Conservation (phyloP, 2,329 filamentous ascomycete genomes). For the Sporothrix mexicana region DNA sequence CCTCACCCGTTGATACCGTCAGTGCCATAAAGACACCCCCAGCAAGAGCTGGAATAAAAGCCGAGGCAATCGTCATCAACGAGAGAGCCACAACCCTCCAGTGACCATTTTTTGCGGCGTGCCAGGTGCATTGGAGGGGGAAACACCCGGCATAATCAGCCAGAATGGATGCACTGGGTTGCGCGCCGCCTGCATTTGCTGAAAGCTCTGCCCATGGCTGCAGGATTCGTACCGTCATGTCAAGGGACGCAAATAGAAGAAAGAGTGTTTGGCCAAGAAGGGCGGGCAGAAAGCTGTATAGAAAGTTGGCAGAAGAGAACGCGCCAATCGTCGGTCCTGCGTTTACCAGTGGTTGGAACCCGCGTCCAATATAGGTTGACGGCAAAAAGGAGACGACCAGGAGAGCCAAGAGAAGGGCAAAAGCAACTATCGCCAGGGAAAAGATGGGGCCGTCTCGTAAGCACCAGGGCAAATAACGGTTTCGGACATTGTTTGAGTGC, state of each 20-base stretch:
- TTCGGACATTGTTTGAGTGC: conserved; percentile 59
- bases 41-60: conserved; percentile 69
- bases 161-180: conserved; percentile 68
- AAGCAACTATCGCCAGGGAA: conserved; percentile 65
- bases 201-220: conserved; percentile 72
- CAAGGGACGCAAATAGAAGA: conserved; percentile 69
- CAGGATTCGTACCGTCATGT: conserved; percentile 68
- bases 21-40: conserved; percentile 78
- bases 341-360: conserved; percentile 73
- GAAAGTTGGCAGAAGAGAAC: conserved; percentile 86
- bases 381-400: conserved; percentile 80
- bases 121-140: conserved; percentile 64
- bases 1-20: conserved; percentile 57
- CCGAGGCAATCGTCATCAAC: conserved; percentile 62
- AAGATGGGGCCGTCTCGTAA: conserved; percentile 71
- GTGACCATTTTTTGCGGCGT: conserved; percentile 66
- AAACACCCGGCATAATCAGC: conserved; percentile 72
- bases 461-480: conserved; percentile 78
- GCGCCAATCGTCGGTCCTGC: conserved; percentile 65
- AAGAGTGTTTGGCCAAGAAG: conserved; percentile 70
- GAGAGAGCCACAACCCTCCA: conserved; percentile 69
- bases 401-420: conserved; percentile 70
- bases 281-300: conserved; percentile 79
- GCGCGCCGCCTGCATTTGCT: conserved; percentile 58
- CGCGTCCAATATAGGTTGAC: conserved; percentile 65